Base-by-base conservation (phyloP, 2,329 filamentous ascomycete genomes). In the Aureobasidium sp. region DNA sequence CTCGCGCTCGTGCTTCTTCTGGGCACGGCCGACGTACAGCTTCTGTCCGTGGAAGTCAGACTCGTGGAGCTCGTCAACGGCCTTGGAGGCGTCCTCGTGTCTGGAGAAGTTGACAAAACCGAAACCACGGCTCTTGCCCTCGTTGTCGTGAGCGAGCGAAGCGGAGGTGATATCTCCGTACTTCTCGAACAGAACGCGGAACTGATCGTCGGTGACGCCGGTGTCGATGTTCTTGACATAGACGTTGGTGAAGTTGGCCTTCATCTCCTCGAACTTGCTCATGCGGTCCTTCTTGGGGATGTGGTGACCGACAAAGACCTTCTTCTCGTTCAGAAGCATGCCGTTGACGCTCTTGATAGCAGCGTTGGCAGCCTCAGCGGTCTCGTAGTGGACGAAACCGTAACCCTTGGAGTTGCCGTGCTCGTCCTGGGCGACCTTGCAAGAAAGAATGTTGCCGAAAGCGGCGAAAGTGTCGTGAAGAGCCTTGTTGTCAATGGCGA, bases 191-290 rank as follows among this genome's bases (percentile, higher is more conserved):
- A 97, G 83, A 66, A 87, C 84, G 70, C 91, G 91, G 86, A 99
- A 97, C 75, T 97, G 89, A 9, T 97, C 92, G 65, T 99, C 94
- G 64, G 86, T 88, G 67, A 88, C 90, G 53, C 97, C 93, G 39
- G 80, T 73, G 71, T 87, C 85, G 70, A 99, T 88, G 82, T 99
- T 99, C 87, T 99, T 99, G 82, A 99, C 90, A 81, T 99, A 99
- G 78, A 99, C 87, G 78, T 99, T 99, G 82, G 94, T 99, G 85
- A 95, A 99, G 84, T 99, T 99, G 78, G 94, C 94, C 88, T 99
- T 99, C 93, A 99, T 99, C 84, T 99, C 94, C 82, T 99, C 94
- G 71, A 97, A 97, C 82, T 99, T 99, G 90, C 91, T 96, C 85
- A 97, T 94, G 72, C 94, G 93, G 75, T 99, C 94, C 85, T 97